phyloP scores from a whole-genome alignment of 2,329 filamentous ascomycete genomes.

The Penicillium frequentans region DNA sequence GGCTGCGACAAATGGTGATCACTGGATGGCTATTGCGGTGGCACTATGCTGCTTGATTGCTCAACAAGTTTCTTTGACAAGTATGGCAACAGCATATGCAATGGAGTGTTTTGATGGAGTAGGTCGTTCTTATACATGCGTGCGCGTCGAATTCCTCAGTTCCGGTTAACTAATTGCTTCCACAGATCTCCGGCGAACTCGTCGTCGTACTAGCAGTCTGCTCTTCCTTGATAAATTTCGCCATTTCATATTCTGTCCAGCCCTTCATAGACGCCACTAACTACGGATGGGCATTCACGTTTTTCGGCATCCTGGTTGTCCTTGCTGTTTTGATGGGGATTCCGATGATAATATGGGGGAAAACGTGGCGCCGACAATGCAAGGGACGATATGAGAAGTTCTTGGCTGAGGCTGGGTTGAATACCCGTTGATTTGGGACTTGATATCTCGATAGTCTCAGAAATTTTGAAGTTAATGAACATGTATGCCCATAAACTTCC shows the following conservation, averaged over 20 bases:
- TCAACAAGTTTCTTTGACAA: conserved; percentile 42
- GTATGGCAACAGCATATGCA: conserved; percentile 42
- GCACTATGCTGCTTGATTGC: conserved; percentile 42
- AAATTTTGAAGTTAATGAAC: too few relatives aligned
- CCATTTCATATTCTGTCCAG: conserved; percentile 42
- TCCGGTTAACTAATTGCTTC: not conserved
- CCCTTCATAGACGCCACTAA: conserved; percentile 39
- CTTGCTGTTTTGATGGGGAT: conserved; percentile 24
- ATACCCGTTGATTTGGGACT: not conserved
- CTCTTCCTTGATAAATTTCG: conserved; percentile 35
- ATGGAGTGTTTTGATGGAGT: conserved; percentile 44
- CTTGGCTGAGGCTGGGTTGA: conserved; percentile 18
- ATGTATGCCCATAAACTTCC: too few relatives aligned
- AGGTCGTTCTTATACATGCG: not conserved
- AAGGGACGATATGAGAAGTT: conserved; percentile 28
- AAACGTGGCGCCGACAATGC: conserved; percentile 31
- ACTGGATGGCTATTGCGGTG: conserved; percentile 39
- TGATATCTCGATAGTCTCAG: not conserved
- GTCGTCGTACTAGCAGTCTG: conserved; percentile 41
- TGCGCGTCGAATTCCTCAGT: too few relatives aligned
- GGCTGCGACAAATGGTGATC: conserved; percentile 34
- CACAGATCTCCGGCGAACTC: conserved; percentile 38
- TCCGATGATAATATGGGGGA: conserved; percentile 34
- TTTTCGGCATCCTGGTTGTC: conserved; percentile 34
- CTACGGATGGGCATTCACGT: conserved; percentile 36